Evolutionary conservation across 169 alveolate species (phyloP).

Genomic region (Babesia caballi): DNA sequence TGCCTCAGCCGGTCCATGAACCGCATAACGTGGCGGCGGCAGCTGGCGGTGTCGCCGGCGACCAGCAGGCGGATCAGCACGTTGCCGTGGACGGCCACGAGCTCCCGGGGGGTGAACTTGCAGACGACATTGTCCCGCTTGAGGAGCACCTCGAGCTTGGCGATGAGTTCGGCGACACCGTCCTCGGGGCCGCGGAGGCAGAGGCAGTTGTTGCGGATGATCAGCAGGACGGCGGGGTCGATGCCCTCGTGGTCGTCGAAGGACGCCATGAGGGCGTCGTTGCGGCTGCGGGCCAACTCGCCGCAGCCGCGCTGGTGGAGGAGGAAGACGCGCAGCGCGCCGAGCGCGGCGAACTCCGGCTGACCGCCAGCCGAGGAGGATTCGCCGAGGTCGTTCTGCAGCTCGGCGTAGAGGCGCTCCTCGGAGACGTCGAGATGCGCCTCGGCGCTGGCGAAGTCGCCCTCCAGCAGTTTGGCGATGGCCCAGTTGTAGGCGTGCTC

Average conservation of each 20-base stretch:
- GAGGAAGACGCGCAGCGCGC: constrained; percentile 40
- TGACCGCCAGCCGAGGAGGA: neutral
- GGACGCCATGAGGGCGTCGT: constrained; percentile 5
- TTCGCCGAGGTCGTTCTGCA: constrained; percentile 13
- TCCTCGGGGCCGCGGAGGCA: neutral
- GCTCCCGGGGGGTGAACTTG: constrained; percentile 15
- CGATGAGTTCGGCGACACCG: neutral
- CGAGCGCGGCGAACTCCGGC: constrained; percentile 38
- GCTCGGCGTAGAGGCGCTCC: constrained; percentile 21
- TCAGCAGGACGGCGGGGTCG: constrained; percentile 20
- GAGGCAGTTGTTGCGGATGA: constrained; percentile 5
- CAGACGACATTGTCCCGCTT: constrained; percentile 22
- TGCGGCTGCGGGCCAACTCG: constrained; percentile 33
- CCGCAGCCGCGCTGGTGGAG: constrained; percentile 16
- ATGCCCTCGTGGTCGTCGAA: neutral
- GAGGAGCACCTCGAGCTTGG: constrained; percentile 1
- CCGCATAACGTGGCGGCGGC: constrained; percentile 1
- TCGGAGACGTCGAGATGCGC: constrained; percentile 44
- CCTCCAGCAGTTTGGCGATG: constrained; percentile 28
- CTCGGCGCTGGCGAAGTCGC: constrained; percentile 23
- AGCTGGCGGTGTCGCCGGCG: neutral
- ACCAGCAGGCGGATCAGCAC: neutral
- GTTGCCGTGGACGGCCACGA: constrained; percentile 18
- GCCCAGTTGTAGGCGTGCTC: constrained; percentile 50
- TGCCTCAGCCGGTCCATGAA: constrained; percentile 14